These are phyloP conservation scores for Elaphomyces granulatus DNA, from an alignment of 495 filamentous ascomycete species.

Conservation along the genomic window DNA sequence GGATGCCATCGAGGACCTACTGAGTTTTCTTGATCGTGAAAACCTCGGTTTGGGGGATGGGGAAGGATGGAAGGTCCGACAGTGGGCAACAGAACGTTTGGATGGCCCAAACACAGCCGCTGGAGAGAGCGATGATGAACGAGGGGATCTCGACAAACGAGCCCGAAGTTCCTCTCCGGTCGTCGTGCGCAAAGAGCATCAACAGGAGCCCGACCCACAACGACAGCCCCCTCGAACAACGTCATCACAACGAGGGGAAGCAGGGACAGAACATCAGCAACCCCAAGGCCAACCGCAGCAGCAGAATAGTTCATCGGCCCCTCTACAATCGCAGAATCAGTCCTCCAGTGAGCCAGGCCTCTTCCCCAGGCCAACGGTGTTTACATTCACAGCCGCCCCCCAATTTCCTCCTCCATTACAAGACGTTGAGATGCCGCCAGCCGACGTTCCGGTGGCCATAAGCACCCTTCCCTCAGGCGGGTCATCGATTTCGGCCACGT, in stretches of 20 bases:
- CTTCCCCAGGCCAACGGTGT: conserved; percentile 29
- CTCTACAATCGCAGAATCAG: conserved; percentile 1
- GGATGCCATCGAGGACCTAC: conserved; percentile 81
- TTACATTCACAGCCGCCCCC: conserved; percentile 56
- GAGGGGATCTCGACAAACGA: conserved; percentile 40
- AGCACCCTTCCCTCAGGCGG: conserved; percentile 8
- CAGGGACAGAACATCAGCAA: conserved; percentile 19
- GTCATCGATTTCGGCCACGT: conserved; percentile 9
- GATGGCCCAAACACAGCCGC: conserved; percentile 40
- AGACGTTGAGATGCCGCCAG: conserved; percentile 47
- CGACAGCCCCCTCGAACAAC: conserved; percentile 24
- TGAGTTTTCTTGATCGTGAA: conserved; percentile 69
- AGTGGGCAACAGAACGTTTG: conserved; percentile 70
- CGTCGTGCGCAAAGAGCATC: conserved; percentile 35
- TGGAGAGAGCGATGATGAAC: conserved; percentile 65
- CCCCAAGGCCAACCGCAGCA: conserved; percentile 9
- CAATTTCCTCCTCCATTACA: conserved; percentile 42
- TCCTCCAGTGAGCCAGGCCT: conserved; percentile 13
- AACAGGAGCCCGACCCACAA: conserved; percentile 20
- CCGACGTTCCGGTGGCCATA: conserved; percentile 22
- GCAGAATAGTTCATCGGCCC: conserved; percentile 2
- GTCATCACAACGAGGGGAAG: conserved; percentile 32
- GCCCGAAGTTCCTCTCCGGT: conserved; percentile 45
- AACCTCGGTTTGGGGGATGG: conserved; percentile 63
- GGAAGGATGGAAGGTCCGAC: conserved; percentile 65